phyloP scores from a whole-genome alignment of 495 filamentous ascomycete genomes.

The Cercophora scortea region DNA sequence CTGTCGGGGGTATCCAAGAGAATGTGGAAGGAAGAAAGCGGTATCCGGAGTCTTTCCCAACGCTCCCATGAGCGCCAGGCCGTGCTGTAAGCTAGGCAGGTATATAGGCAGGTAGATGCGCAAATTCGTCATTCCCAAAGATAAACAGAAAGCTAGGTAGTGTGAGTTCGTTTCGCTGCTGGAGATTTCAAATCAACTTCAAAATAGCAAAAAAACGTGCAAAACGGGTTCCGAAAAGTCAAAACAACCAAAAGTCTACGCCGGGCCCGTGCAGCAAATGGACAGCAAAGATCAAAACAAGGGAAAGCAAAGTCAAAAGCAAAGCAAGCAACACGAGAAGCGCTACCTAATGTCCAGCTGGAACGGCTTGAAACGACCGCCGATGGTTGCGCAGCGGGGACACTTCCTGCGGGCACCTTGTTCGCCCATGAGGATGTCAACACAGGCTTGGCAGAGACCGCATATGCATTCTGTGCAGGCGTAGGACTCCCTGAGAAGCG shows the following conservation, averaged over 20 bases:
- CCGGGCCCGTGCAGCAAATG: not conserved
- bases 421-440: constrained; percentile 64
- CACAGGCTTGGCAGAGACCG: constrained; percentile 79
- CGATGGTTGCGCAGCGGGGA: constrained; percentile 58
- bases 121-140: not conserved
- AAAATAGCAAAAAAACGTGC: not conserved
- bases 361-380: constrained; percentile 61
- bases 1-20: not conserved
- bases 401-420: constrained; percentile 54
- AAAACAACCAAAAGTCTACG: not conserved
- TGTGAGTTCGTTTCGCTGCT: not conserved
- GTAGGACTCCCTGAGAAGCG: constrained; percentile 69
- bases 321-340: not conserved
- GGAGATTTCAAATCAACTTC: not conserved
- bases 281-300: not conserved
- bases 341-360: constrained; percentile 53
- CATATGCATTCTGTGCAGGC: constrained; percentile 94
- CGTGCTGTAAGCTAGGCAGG: not conserved
- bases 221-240: not conserved
- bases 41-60: not conserved
- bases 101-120: not conserved
- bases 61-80: not conserved
- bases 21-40: not conserved
- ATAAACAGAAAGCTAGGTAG: not conserved
- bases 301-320: not conserved